Base-by-base conservation (phyloP, 2,329 filamentous ascomycete species). In the Eutypa lata region DNA sequence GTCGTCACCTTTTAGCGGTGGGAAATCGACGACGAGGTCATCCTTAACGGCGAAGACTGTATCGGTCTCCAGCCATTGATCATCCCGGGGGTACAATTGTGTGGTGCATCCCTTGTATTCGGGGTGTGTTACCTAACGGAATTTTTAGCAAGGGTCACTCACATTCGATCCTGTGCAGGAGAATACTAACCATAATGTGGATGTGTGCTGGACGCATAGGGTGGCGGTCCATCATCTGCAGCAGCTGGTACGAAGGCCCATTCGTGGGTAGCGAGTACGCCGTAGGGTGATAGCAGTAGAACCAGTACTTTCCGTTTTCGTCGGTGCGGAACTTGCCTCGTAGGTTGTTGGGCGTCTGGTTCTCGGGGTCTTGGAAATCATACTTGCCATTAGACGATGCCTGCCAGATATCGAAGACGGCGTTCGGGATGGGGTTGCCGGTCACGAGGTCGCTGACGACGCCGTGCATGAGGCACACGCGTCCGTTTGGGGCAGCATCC, bases 401-500 rank as follows among this genome's bases (percentile, higher is more conserved):
- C 68, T 91, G 86, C 88, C 88, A 91, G 75, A 90, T 87, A 67
- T 91, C 88, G 63, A 91, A 83, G 58, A 89, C 84, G 61, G 87
- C 87, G 63, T 78, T 76, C 51, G 78, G 79, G 63, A 91, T 85
- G 56, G 83, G 83, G 72, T 81, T 80, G 53, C 65, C 65, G 13
- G 65, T 68, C 38, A 66, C 61, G 5, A 67, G 54, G 54, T 68
- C 65, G 55, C 71, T 78, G 65, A 91, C 80, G 46, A 78, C 74
- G 61, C 88, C 88, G 76, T 90, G 86, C 83, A 91, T 88, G 61
- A 79, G 77, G 49, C 81, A 81, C 49, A 83, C 73, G 56, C 82
- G 75, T 47, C 85, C 87, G 48, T 82, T 73, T 52, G 82, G 76
- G 37, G 76, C 73, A 55, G 77, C 69, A 68, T 86, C 72, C 67